phyloP scores from a whole-genome alignment of 225 moss, liverwort and hornwort species.

The Marchantia paleacea region DNA sequence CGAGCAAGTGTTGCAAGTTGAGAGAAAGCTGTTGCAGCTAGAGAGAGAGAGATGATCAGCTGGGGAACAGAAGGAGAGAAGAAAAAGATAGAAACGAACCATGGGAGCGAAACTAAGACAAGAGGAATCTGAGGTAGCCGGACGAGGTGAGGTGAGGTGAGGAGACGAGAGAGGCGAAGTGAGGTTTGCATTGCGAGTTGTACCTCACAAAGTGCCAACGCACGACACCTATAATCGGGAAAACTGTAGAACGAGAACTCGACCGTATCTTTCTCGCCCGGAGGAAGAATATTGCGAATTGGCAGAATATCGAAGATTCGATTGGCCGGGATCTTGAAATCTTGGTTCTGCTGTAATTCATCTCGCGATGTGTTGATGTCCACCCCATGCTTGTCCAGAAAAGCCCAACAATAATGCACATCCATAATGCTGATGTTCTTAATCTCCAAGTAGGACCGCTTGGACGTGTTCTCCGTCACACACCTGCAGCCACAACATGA shows the following conservation, averaged over 20 bases:
- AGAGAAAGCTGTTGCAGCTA: no score
- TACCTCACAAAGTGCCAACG: slow-evolving; percentile 68
- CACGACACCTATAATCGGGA: slow-evolving; percentile 54
- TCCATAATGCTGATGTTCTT: slow-evolving; percentile 58
- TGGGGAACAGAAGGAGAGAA: no score
- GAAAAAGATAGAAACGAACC: no score
- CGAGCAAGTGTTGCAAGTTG: no score
- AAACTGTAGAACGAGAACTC: slow-evolving; percentile 80
- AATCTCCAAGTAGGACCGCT: slow-evolving; percentile 60
- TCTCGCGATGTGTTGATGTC: slow-evolving; percentile 50
- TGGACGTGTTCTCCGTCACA: slow-evolving; percentile 79
- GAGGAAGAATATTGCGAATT: slow-evolving; percentile 47
- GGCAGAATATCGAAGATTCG: slow-evolving; percentile 78
- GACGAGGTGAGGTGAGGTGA: no score
- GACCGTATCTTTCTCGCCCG: slow-evolving; percentile 62
- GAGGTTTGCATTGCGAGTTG: not conserved
- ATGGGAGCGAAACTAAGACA: no score
- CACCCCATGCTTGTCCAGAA: slow-evolving; percentile 54
- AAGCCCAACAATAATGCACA: slow-evolving; percentile 64
- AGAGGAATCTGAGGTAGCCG: no score
- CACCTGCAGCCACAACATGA: slow-evolving; percentile 34
- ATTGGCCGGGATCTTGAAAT: slow-evolving; percentile 58
- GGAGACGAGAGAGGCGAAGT: no score
- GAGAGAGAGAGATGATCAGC: no score
- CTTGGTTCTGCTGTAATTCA: slow-evolving; percentile 35